These are phyloP conservation scores for Didymella pomorum DNA, from an alignment of 2,329 filamentous ascomycete species.

Conservation along the genomic window DNA sequence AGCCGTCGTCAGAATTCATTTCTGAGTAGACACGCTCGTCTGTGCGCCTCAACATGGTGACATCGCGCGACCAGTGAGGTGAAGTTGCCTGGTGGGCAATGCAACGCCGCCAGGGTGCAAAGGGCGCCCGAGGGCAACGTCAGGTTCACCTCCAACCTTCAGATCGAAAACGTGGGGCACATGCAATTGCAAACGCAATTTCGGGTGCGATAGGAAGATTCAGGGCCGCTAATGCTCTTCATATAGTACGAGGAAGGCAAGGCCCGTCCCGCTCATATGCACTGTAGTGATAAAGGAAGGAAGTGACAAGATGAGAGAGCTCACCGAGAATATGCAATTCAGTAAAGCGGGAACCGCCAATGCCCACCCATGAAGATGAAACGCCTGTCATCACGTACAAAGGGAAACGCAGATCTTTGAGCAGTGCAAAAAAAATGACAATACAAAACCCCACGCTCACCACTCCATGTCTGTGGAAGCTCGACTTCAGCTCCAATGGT, in stretches of 20 bases:
- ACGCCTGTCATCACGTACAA: not conserved
- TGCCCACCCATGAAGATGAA: not conserved
- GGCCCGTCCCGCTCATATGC: not conserved
- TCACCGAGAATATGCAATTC: not conserved
- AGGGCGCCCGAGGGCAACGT: not conserved
- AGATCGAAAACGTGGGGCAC: not conserved
- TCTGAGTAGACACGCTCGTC: not conserved
- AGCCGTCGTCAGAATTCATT: not conserved
- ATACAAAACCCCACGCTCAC: not conserved
- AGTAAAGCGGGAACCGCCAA: not conserved
- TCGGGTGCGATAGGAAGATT: not conserved
- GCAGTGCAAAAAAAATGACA: not conserved
- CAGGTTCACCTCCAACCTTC: not conserved
- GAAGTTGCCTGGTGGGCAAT: not conserved
- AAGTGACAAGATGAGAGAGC: not conserved
- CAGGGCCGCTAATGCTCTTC: not conserved
- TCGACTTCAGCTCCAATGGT: too few species aligned
- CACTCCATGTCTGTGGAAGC: not conserved
- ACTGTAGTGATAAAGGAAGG: not conserved
- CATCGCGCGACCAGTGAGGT: constrained; percentile 8
- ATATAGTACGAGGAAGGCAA: not conserved
- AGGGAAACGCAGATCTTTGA: not conserved
- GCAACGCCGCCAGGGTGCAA: not conserved
- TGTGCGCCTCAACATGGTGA: constrained; percentile 1
- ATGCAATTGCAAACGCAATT: not conserved